These are phyloP conservation scores for Zoysia pacifica DNA, from an alignment of 176 grass and related monocot genomes.

Conservation along the genomic window DNA sequence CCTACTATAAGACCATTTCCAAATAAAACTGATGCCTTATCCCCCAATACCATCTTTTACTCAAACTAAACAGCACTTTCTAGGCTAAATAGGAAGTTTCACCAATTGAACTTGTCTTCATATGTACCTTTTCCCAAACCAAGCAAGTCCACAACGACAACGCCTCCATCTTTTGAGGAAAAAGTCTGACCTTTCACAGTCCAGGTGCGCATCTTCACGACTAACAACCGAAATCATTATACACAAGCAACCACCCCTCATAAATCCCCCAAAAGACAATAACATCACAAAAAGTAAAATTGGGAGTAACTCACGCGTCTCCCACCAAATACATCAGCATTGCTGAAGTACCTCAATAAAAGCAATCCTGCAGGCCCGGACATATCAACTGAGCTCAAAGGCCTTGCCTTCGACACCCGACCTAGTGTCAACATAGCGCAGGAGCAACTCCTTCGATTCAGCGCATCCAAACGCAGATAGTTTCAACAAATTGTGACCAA, in stretches of 20 bases:
- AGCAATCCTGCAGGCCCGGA: neutral
- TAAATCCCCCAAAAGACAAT: slow-evolving; percentile 3
- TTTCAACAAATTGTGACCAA: neutral
- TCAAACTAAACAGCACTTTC: neutral
- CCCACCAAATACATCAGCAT: slow-evolving; percentile 14
- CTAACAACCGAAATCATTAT: neutral
- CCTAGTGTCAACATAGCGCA: neutral
- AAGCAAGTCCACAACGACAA: neutral
- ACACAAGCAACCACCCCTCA: neutral
- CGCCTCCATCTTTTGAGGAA: neutral
- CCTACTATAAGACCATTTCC: slow-evolving; percentile 3
- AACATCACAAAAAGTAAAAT: neutral
- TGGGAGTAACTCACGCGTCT: neutral
- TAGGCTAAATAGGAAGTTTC: neutral
- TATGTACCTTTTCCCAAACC: slow-evolving; percentile 9
- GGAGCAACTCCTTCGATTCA: neutral
- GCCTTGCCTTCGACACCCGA: neutral
- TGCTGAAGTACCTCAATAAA: neutral
- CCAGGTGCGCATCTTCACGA: neutral
- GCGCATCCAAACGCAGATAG: neutral
- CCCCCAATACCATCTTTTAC: neutral
- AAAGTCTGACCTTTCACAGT: neutral
- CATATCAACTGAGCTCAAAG: neutral
- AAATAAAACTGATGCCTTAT: neutral
- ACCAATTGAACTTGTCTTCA: neutral